Conservation (phyloP, 129 eudicot genomes). For the Ambrosia trifida region DNA sequence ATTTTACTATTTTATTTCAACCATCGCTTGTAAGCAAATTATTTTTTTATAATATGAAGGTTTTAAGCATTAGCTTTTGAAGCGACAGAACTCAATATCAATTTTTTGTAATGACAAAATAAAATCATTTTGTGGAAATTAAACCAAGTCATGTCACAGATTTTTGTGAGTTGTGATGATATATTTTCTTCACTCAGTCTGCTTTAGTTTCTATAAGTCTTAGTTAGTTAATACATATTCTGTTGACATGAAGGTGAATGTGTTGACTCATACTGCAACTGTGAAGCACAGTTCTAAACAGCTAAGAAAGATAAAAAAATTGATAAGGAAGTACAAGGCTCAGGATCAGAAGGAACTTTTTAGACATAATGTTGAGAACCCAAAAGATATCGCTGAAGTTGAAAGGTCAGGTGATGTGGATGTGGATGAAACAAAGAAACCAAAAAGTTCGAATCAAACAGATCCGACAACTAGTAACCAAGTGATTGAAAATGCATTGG, state of each 20-base stretch:
- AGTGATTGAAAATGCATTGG: slow-evolving; percentile 1
- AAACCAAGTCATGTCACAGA: not conserved
- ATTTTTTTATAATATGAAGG: no score
- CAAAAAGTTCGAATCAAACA: not conserved
- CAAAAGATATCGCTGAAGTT: not conserved
- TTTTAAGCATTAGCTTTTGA: not conserved
- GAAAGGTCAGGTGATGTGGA: slow-evolving; percentile 18
- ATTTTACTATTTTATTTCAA: slow-evolving; percentile 8
- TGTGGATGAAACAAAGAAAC: slow-evolving; percentile 10
- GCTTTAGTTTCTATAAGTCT: not conserved
- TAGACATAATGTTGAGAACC: slow-evolving; percentile 12
- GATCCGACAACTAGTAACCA: slow-evolving; percentile 20
- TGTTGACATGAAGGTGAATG: slow-evolving; percentile 56
- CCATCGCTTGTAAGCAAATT: not conserved
- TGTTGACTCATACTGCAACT: slow-evolving; percentile 60
- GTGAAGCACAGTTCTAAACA: slow-evolving; percentile 8
- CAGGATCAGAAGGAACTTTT: slow-evolving; percentile 55
- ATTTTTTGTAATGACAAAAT: not conserved
- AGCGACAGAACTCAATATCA: not conserved
- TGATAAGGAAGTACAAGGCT: slow-evolving; percentile 39
- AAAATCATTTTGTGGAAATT: not conserved
- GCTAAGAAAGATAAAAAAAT: slow-evolving; percentile 17
- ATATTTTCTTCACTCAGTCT: not conserved
- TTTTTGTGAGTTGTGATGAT: not conserved
- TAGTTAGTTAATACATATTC: not conserved